These are phyloP conservation scores for Claviceps capensis DNA, from an alignment of 2,329 filamentous ascomycete genomes.

Conservation along the genomic window DNA sequence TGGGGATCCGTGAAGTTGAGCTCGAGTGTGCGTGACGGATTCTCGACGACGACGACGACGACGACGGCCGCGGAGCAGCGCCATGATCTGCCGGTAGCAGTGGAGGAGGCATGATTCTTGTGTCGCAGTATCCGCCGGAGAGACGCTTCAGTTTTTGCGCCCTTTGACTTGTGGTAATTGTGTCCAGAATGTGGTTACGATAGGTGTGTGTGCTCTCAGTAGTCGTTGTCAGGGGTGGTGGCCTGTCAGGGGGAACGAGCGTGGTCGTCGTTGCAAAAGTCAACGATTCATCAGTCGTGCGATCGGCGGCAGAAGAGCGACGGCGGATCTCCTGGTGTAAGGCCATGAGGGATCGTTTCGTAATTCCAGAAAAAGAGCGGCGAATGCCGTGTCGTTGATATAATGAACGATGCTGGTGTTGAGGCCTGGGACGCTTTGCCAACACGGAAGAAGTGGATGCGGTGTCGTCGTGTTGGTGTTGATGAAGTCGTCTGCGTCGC, in stretches of 20 bases:
- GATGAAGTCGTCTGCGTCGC: constrained; percentile 18
- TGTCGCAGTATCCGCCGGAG: constrained; percentile 1
- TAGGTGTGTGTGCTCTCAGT: background rate
- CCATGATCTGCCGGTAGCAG: constrained; percentile 24
- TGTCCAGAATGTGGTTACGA: background rate
- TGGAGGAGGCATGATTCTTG: constrained; percentile 21
- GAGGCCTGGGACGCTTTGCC: constrained; percentile 17
- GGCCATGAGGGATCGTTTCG: constrained; percentile 19
- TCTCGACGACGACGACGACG: constrained; percentile 24
- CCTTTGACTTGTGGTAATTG: background rate
- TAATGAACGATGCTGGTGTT: constrained; percentile 10
- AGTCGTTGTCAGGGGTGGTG: constrained; percentile 2
- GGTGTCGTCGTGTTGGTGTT: background rate
- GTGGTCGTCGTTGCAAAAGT: constrained; percentile 9
- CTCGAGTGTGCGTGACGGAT: constrained; percentile 37
- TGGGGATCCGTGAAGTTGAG: constrained; percentile 40
- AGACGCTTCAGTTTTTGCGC: background rate
- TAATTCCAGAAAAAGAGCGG: constrained; percentile 9
- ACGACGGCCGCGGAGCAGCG: constrained; percentile 19
- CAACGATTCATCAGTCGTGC: constrained; percentile 15
- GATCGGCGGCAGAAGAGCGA: constrained; percentile 26
- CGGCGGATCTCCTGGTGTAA: constrained; percentile 25
- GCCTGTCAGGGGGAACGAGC: constrained; percentile 11
- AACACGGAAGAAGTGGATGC: background rate
- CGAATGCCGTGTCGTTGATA: constrained; percentile 1